phyloP scores from a whole-genome alignment of 139 green algal species.

The Chlorella vulgaris region DNA sequence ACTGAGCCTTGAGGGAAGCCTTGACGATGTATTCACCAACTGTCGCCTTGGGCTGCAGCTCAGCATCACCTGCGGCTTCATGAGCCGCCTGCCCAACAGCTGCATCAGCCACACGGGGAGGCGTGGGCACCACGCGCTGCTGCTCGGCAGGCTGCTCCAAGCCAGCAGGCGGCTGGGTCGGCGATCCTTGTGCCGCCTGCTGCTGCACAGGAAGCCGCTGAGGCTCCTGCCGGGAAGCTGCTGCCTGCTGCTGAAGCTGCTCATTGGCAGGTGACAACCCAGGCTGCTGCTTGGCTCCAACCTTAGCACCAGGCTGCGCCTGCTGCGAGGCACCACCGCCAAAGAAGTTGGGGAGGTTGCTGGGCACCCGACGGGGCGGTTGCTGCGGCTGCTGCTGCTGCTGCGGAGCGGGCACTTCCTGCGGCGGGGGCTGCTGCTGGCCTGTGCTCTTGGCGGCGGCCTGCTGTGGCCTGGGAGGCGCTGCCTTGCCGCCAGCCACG shows the following conservation, averaged over 20 bases:
- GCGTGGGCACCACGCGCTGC: too few species aligned
- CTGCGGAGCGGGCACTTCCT: background rate
- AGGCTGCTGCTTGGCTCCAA: background rate
- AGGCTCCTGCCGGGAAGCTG: too few species aligned
- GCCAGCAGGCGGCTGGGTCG: too few species aligned
- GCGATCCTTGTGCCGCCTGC: too few species aligned
- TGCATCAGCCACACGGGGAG: too few species aligned
- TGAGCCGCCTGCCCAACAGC: too few species aligned
- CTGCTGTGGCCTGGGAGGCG: background rate
- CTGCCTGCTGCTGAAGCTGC: too few species aligned
- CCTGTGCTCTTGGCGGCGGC: background rate
- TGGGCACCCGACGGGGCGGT: too few species aligned
- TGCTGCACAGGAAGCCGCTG: background rate
- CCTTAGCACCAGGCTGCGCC: background rate
- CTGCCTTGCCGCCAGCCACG: slow-evolving; percentile 2
- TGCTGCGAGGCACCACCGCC: background rate
- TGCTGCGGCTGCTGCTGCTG: slow-evolving; percentile 15
- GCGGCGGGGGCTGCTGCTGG: too few species aligned
- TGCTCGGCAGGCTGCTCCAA: too few species aligned
- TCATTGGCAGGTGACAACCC: background rate
- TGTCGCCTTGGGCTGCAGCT: slow-evolving; percentile 5
- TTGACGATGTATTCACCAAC: slow-evolving; percentile 59
- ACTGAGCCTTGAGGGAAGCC: slow-evolving; percentile 70
- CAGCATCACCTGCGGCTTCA: background rate
- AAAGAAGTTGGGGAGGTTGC: slow-evolving; percentile 18